phyloP scores from a whole-genome alignment of 495 filamentous ascomycete genomes.

The Aeminium ludgeri region DNA sequence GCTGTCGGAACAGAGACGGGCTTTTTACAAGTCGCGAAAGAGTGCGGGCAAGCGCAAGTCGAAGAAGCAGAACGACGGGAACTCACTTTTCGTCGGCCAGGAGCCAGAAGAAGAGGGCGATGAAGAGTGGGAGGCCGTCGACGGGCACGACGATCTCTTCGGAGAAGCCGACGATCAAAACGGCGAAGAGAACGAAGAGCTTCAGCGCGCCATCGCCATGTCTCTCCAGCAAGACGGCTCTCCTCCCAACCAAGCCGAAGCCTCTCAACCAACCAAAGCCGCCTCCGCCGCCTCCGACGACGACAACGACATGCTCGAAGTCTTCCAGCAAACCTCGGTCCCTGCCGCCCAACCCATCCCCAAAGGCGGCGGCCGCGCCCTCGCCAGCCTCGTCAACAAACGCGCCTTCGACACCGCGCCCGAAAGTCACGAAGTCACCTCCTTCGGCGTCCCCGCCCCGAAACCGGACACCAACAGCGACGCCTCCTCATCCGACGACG shows the following conservation, averaged over 20 bases:
- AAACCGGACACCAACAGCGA: constrained; percentile 15
- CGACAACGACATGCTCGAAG: constrained; percentile 29
- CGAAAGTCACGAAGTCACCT: constrained; percentile 11
- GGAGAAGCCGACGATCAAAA: constrained; percentile 21
- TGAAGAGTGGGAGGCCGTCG: constrained; percentile 21
- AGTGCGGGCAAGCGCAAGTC: constrained; percentile 8
- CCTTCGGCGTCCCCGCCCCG: constrained; percentile 10
- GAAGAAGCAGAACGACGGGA: constrained; percentile 19
- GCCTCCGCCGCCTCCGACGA: constrained; percentile 21
- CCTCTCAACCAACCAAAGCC: constrained; percentile 16
- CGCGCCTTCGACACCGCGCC: constrained; percentile 38
- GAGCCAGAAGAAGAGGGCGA: constrained; percentile 21
- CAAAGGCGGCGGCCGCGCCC: constrained; percentile 36
- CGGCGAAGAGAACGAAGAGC: constrained; percentile 55
- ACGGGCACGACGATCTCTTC: constrained; percentile 14
- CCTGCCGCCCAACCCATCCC: constrained; percentile 36
- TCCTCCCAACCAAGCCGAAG: constrained; percentile 4
- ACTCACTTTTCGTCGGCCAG: constrained; percentile 51
- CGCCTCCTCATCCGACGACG: constrained; percentile 37
- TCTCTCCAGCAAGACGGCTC: constrained; percentile 37
- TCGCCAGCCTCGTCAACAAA: constrained; percentile 48
- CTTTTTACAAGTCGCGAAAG: constrained; percentile 29
- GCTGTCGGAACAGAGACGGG: constrained; percentile 27
- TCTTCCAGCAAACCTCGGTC: constrained; percentile 35
- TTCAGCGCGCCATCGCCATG: constrained; percentile 66